Base-by-base conservation (phyloP, 495 filamentous ascomycete species). In the Thermothielavioides terrestris region DNA sequence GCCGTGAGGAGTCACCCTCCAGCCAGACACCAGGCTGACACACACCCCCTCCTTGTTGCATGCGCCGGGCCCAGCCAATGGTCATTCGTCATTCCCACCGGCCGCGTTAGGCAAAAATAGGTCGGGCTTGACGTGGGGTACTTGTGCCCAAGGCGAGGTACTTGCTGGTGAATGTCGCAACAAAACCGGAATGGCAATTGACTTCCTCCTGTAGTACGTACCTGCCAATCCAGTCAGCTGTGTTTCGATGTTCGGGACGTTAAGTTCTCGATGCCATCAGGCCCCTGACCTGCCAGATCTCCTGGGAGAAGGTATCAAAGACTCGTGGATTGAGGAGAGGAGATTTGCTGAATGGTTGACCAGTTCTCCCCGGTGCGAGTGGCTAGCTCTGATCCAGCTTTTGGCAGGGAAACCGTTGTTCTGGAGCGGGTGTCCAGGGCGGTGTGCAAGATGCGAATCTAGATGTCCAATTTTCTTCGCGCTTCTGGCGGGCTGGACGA, bases 131-230 rank as follows among this genome's bases (percentile, higher is more conserved):
- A 14, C 4, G 14, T 1, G 9, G 46, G 45, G 52, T 57, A 63
- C 60, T 60, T 55, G 15, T 57, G 54, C 54, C 56, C 57, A 60
- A 59, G 40, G 37, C 9, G 20, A 14, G 57, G 52, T 63, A 57
- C 59, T 44, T 61, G 22, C 20, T 15, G 18, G 49, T 49, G 38
- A 12, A 18, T 15, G 27, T 12, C 28, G 30, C 20, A 15, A 18
- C 8, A 22, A 8, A 23, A 25, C n/a, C n/a, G n/a, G n/a, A n/a
- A n/a, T n/a, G n/a, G n/a, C n/a, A n/a, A n/a, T n/a, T n/a, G n/a
- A n/a, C n/a, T n/a, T n/a, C n/a, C n/a, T n/a, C n/a, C n/a, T n/a
- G n/a, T n/a, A n/a, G n/a, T n/a, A n/a, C n/a, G n/a, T n/a, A n/a
- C 3, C 42, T 45, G 30, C 42, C 42, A 34, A 45, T 30, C 2